Base-by-base conservation (phyloP, 495 filamentous ascomycete species). In the Aspergillus incahuasiensis region DNA sequence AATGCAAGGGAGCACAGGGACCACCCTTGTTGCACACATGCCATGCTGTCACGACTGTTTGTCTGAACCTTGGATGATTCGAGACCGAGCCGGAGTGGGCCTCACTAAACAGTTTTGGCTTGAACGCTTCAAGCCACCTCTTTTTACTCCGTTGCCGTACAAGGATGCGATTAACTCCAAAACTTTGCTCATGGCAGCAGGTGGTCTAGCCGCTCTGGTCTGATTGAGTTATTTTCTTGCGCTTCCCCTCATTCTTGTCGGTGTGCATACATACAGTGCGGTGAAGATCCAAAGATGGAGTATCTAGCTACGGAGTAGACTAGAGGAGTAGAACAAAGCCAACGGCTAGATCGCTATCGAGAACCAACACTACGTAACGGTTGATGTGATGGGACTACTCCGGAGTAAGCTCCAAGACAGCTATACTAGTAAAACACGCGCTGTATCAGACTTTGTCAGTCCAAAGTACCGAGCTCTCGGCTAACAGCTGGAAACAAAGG, bases 1-100 rank as follows among this genome's bases (percentile, higher is more conserved):
- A 46, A 44, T 44, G 11, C 15, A 22, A 28, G 43, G 2, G 24
- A 18, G 5, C 38, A 48, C 16, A 32, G 25, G n/a, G 30, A 22
- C 30, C 30, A 49, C 47, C 15, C n/a, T 18, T 12, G n/a, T 48
- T 38, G 30, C 43, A 55, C 53, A 55, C 45, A 55, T 55, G 53
- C 34, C 45, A 48, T 40, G 25, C 16, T 48, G 16, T 48, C 21
- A 55, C 53, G n/a, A n/a, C n/a, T n/a, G n/a, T 55, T 3, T 28
- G 53, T 15, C 63, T 65, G 63, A 48, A 50, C 49, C 50, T 57
- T 52, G 52, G 60, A 61, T 58, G 54, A 58, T 54, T 65, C 58
- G 57, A 62, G 43, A 57, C 59, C 47, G 54, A 51, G 51, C 43
- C 59, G 40, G 56, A 48, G 63, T 62, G 59, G 63, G 46, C 34